Conservation (phyloP, 2,329 filamentous ascomycete genomes). For the Fulvia fulva region DNA sequence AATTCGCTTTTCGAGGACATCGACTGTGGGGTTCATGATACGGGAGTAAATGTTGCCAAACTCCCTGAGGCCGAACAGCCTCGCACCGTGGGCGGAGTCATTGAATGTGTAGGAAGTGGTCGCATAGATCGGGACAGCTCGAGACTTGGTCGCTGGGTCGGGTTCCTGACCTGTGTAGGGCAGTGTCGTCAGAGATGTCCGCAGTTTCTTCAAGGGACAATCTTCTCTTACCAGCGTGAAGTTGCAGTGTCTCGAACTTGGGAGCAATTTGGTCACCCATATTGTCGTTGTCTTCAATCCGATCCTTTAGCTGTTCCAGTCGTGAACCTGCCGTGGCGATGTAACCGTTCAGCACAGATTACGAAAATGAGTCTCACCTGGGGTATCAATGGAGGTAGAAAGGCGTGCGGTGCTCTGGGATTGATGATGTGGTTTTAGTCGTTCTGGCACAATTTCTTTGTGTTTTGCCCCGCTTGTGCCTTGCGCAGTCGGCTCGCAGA, state of each 20-base stretch:
- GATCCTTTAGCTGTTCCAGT: constrained; percentile 26
- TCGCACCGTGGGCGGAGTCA: constrained; percentile 90
- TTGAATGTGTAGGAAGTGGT: constrained; percentile 90
- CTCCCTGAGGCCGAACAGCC: constrained; percentile 94
- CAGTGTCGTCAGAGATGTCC: constrained; percentile 6
- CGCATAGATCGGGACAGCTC: constrained; percentile 94
- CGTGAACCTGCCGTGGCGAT: constrained; percentile 17
- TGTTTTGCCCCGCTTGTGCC: not conserved
- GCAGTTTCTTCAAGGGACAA: not conserved
- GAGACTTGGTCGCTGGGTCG: constrained; percentile 76
- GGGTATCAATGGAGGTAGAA: not conserved
- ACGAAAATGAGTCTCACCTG: not conserved
- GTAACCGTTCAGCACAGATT: not conserved
- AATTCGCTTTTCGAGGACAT: constrained; percentile 94
- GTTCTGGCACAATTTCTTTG: constrained; percentile 10
- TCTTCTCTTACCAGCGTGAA: constrained; percentile 43
- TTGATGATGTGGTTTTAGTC: constrained; percentile 2
- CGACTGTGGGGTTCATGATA: constrained; percentile 92
- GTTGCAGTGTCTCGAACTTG: constrained; percentile 50
- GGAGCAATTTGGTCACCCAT: constrained; percentile 29
- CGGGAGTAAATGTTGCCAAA: constrained; percentile 97
- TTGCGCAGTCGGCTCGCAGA: not conserved
- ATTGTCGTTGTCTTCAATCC: constrained; percentile 35
- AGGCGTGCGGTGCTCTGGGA: not conserved
- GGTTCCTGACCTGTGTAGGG: constrained; percentile 62